Conservation (phyloP, 2,329 filamentous ascomycete species). For the Apiospora arundinis region DNA sequence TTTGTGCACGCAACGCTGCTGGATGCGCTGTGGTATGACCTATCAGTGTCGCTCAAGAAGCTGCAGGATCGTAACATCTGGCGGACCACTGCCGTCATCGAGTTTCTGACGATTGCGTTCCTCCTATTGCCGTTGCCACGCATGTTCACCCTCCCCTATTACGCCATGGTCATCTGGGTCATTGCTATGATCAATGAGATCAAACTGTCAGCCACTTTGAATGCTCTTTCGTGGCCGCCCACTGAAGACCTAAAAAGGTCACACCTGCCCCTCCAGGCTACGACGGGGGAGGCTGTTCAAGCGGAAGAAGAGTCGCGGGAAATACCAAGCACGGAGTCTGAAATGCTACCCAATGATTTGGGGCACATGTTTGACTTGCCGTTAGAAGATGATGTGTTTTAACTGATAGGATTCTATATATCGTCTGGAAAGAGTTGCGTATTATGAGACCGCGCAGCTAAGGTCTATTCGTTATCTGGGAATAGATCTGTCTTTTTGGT, state of each 20-base stretch:
- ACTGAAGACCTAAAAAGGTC: background rate
- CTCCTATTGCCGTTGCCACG: background rate
- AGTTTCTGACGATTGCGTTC: background rate
- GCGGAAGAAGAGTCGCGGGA: background rate
- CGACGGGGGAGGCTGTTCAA: background rate
- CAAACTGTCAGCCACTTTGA: background rate
- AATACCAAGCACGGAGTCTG: background rate
- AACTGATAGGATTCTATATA: too few species aligned
- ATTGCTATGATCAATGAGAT: slow-evolving; percentile 8
- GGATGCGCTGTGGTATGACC: slow-evolving; percentile 6
- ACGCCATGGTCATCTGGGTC: background rate
- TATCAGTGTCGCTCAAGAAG: background rate
- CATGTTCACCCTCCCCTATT: background rate
- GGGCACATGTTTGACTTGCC: background rate
- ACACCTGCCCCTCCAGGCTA: background rate
- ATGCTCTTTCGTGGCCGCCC: background rate
- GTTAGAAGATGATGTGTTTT: background rate
- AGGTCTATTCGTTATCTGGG: too few species aligned
- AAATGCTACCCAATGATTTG: background rate
- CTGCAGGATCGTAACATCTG: background rate
- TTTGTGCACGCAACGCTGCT: slow-evolving; percentile 14
- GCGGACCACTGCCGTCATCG: background rate
- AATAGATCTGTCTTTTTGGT: too few species aligned
- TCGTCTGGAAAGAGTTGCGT: too few species aligned
- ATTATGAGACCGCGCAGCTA: too few species aligned